These are phyloP conservation scores for Andrographis paniculata DNA, from an alignment of 305 asterid species.

Conservation along the genomic window DNA sequence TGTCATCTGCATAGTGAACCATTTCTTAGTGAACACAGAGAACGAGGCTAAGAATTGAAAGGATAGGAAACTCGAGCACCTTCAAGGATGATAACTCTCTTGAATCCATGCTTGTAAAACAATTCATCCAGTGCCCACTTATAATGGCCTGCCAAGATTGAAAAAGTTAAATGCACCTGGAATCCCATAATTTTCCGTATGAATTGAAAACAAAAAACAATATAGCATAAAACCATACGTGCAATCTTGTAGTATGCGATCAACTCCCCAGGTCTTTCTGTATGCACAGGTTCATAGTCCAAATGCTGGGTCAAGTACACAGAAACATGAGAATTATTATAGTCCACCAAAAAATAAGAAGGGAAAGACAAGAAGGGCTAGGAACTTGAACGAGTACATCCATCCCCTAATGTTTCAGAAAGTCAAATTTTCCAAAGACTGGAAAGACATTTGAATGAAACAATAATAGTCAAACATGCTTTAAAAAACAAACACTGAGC, in stretches of 20 bases:
- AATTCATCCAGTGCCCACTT: slow-evolving; percentile 97
- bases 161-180: slow-evolving; percentile 18
- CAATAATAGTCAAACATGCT: no score
- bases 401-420: slow-evolving; percentile 18
- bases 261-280: slow-evolving; percentile 93
- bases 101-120: slow-evolving; percentile 77
- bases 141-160: slow-evolving; percentile 75
- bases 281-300: slow-evolving; percentile 73
- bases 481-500: slow-evolving; percentile 14
- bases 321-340: slow-evolving; percentile 21
- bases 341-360: slow-evolving; percentile 6
- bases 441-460: no score
- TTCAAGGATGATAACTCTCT: slow-evolving; percentile 91
- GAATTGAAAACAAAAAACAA: not conserved
- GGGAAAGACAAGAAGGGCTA: slow-evolving; percentile 15
- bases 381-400: slow-evolving; percentile 3
- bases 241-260: slow-evolving; percentile 98
- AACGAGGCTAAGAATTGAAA: slow-evolving; percentile 3
- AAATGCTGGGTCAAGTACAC: slow-evolving; percentile 54
- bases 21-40: slow-evolving; percentile 22
- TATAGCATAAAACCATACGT: slow-evolving; percentile 36
- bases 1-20: slow-evolving; percentile 67
- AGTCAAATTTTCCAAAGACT: no score
- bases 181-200: slow-evolving; percentile 14
- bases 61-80: slow-evolving; percentile 42